Evolutionary conservation across 805 yeast species (phyloP), one percentile per base, ranked within the genome.

Genomic region (Hanseniaspora valbyensis): DNA sequence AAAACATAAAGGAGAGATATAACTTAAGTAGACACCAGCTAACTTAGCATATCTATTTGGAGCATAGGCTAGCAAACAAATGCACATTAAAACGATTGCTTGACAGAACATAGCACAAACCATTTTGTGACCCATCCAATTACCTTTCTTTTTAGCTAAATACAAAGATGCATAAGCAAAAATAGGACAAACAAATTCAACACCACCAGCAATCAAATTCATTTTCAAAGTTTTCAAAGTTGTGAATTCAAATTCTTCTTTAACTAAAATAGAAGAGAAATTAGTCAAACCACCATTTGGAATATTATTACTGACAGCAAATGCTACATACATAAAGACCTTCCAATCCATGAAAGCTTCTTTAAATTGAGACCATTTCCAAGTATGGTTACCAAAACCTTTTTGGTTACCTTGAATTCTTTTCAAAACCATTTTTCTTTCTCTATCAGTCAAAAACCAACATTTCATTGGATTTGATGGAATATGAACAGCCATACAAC

Each of bases 271-370:
- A 41, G 71, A 65, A 42, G 72, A 66, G 56, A 74, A 75, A 59
- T 69, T 71, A 14, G 76, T 68, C 45, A 73, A 60, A 44, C 80
- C 83, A 55, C 81, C 82, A 55, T 76, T 74, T 54, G 74, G 80
- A 53, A 72, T 64, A 59, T 70, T 69, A 44, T 64, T 66, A 34
- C 70, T 58, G n/a, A 69, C 59, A 42, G 68, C 72, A 44, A 69
- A 65, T 2, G 65, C 53, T 52, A 76, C 67, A 53, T 69, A 62
- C 19, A 76, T 54, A 74, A 77, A 77, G 9, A 75, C 68, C 57
- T 74, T 72, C 43, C 64, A 52, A 56, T 80, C 85, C 10, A 57
- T 56, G 29, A 76, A 49, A 10, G 76, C 74, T 58, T 79, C 82
- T 21, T 59, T 62, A 39, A 77, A 65, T 60, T 81, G 85, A 49